Evolutionary conservation across 495 filamentous ascomycete species (phyloP).

Genomic region (Pyrenula aspistea): DNA sequence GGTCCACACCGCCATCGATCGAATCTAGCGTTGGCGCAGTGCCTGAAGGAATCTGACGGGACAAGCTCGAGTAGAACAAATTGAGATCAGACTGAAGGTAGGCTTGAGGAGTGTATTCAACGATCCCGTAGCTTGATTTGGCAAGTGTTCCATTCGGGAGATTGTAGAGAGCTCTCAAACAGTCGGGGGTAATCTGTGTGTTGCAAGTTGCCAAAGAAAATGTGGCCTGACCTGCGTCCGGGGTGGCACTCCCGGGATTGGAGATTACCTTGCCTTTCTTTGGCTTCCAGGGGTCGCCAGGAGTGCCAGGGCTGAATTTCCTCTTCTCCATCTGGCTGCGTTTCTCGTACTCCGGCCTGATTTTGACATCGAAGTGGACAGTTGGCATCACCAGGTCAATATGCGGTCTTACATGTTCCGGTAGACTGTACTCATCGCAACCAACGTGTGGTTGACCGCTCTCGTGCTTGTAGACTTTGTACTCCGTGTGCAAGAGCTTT

Average conservation of each 20-base stretch:
- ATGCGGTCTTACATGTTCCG: conserved; percentile 25
- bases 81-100: conserved; percentile 46
- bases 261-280: background rate
- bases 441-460: conserved; percentile 33
- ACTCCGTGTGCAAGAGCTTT: conserved; percentile 43
- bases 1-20: conserved; percentile 30
- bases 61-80: conserved; percentile 38
- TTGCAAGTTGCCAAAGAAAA: conserved; percentile 17
- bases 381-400: conserved; percentile 38
- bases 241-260: background rate
- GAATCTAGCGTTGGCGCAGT: conserved; percentile 27
- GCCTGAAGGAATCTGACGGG: conserved; percentile 20
- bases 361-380: conserved; percentile 2
- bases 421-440: conserved; percentile 29
- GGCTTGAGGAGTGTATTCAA: conserved; percentile 25
- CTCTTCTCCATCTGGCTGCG: background rate
- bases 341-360: conserved; percentile 1
- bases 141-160: conserved; percentile 24
- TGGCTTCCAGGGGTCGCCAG: background rate
- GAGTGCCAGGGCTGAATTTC: background rate
- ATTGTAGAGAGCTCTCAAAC: conserved; percentile 37
- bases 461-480: conserved; percentile 40
- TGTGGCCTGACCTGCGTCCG: background rate
- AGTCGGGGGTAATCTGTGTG: conserved; percentile 43
- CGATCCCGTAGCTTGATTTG: conserved; percentile 32